Evolutionary conservation across 768 basidiomycete species (phyloP), one percentile per base, ranked within the genome.

Genomic region (Amanita muscaria): DNA sequence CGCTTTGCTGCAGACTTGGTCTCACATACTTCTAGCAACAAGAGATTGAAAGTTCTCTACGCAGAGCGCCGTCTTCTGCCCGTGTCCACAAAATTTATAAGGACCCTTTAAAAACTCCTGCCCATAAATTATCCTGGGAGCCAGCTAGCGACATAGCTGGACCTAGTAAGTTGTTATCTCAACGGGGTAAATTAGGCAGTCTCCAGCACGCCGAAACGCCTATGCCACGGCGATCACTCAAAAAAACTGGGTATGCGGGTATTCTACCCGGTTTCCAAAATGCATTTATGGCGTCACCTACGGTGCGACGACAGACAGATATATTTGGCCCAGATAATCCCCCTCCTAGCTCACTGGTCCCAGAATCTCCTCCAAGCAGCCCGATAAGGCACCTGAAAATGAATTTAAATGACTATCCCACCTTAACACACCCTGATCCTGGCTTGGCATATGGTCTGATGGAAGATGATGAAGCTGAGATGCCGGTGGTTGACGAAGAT

Each of bases 21-120:
- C 41, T 51, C 29, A 46, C 31, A 41, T 39, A 40, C 40, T 48
- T 37, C 29, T 43, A 46, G 83, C 80, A 80, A 71, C 81, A 80
- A 52, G 82, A 84, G 56, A 47, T 80, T 23, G 83, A 83, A 49
- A 72, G 72, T 3, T 64, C 77, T 10, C 55, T 63, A 16, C 73
- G 77, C 14, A 81, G 70, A 54, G 66, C 69, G 10, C 63, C 74
- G 15, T 56, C 59, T 47, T 66, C 76, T 18, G 56, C 62, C n/a
- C 70, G 69, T n/a, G 53, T 69, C 19, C 74, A 67, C 51, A 70
- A 59, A 46, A 51, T 56, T 3, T 44, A 49, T 4, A 61, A 52
- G 43, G 52, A 34, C 1, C 60, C 54, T 15, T 59, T 60, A 14
- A 56, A 44, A 19, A 59, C 47, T 23, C 51, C 51, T 31, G 16